Base-by-base conservation (phyloP, 495 filamentous ascomycete genomes). In the Mytilinidion resinicola region DNA sequence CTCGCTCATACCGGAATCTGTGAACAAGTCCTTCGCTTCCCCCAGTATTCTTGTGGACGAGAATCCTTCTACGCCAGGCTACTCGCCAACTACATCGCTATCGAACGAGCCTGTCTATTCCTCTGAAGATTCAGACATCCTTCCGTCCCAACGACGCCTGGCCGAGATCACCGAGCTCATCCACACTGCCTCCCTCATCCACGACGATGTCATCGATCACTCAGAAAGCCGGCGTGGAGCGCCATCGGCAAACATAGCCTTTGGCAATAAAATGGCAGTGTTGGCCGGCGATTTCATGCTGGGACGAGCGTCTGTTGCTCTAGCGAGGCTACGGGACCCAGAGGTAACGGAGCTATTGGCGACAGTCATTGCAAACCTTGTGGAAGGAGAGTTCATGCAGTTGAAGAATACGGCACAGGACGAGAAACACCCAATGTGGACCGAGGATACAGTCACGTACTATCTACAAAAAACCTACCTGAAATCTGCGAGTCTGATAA, bases 331-430 rank as follows among this genome's bases (percentile, higher is more conserved):
- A 56, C 82, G 95, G 9, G 86, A 97, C 62, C 87, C 91, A 36
- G 93, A 98, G 71, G 93, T 97, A 0, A 89, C 89, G 7, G 93
- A 98, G 74, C 81, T 98, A 8, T 74, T 98, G 51, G 91, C 93
- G 9, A 97, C 91, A 4, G 93, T 97, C 25, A 96, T 98, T 64
- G 91, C 95, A 34, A 97, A 98, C 62, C 76, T 98, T 19, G 92
- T 98, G 21, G 95, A 98, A 74, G 93, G 93, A 61, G 93, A 98
- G 71, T 96, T 98, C 77, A 97, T 97, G 91, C 93, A 98, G 76
- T 77, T 98, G 53, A 92, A 96, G 74, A 98, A 98, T 73, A 97
- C 93, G 3, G 87, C 86, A 17, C 79, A 82, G 57, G 92, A 96
- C 66, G 92, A 96, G 73, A 72, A 77, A 56, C 83, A 87, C 60